Evolutionary conservation across 345 rosid species (phyloP), one percentile per base, ranked within the genome.

Genomic region (Erysimum cheiranthoides): DNA sequence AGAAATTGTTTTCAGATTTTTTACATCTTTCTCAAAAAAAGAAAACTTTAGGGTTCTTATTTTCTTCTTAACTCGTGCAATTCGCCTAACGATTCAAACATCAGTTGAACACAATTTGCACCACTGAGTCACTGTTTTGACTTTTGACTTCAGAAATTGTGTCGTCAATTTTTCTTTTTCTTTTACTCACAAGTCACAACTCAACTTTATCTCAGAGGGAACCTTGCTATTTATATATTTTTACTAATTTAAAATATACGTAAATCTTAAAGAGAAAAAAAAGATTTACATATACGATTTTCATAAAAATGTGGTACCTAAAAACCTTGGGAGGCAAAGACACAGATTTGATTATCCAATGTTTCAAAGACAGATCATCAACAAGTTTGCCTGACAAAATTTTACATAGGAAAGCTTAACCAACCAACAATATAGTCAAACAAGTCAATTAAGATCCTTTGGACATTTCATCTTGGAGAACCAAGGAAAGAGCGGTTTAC

Each of bases 31-130:
- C 53, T 30, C 31, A 18, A 31, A 28, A 28, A 14, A 12, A 28
- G 47, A 32, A 4, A 31, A 32, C 31, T 51, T 45, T 43, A 42
- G 72, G 50, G 32, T 66, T 66, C 72, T 56, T 3, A 46, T 28
- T 51, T 12, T 53, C 27, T 25, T 49, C 35, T 38, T 38, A 49
- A 11, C 14, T 38, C 27, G 31, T 67, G 72, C 42, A 5, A 62
- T 52, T 52, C 62, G 54, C 77, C 77, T 40, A 73, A 73, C 61
- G 53, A 49, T 32, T 45, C 27, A 9, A 27, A 49, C 53, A 45
- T 14, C 12, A 13, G 2, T 42, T n/a, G 14, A 43, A 43, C 3
- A 45, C 13, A 21, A 21, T 21, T 21, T 21, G 25, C 61, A 50
- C 6, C 68, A 54, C 40, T 30, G 17, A 40, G 12, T 72, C 59